These are phyloP conservation scores for Echinochloa phyllopogon DNA, from an alignment of 176 grass and related monocot genomes.

Conservation along the genomic window DNA sequence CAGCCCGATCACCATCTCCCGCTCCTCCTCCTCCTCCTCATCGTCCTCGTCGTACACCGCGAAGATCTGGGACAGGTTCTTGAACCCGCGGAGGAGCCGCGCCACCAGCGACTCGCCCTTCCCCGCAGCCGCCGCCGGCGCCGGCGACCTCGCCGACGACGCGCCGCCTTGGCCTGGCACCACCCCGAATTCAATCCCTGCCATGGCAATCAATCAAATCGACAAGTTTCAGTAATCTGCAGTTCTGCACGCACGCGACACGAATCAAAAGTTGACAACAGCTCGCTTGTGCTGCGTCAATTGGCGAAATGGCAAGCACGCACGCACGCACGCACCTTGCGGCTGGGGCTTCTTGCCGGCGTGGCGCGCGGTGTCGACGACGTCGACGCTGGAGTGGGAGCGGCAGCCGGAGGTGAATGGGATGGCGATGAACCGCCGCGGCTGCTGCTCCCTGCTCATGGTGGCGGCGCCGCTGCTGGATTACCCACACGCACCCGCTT, in stretches of 20 bases:
- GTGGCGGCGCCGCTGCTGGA: not conserved
- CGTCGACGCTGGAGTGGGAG: conserved; percentile 72
- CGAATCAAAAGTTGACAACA: not conserved
- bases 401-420: conserved; percentile 80
- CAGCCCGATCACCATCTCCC: conserved; percentile 86
- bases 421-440: conserved; percentile 70
- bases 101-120: conserved; percentile 62
- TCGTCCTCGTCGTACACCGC: conserved; percentile 61
- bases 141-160: not conserved
- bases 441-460: conserved; percentile 57
- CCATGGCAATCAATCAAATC: not conserved
- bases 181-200: not conserved
- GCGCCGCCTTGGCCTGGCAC: not conserved
- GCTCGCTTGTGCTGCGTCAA: not conserved
- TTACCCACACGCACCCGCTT: not conserved
- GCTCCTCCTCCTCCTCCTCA: conserved; percentile 57
- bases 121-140: not conserved
- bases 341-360: conserved; percentile 38
- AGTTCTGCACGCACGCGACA: no score
- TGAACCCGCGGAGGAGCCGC: conserved; percentile 70
- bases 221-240: not conserved
- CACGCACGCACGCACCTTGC: conserved; percentile 41
- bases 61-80: conserved; percentile 78
- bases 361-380: conserved; percentile 47
- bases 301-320: not conserved